A percentile compares a stretch with the other conserved stretches of the same genome.
Evolutionary conservation across 805 yeast genomes (phyloP).

Genomic region (Saccharomycopsis olivae): DNA sequence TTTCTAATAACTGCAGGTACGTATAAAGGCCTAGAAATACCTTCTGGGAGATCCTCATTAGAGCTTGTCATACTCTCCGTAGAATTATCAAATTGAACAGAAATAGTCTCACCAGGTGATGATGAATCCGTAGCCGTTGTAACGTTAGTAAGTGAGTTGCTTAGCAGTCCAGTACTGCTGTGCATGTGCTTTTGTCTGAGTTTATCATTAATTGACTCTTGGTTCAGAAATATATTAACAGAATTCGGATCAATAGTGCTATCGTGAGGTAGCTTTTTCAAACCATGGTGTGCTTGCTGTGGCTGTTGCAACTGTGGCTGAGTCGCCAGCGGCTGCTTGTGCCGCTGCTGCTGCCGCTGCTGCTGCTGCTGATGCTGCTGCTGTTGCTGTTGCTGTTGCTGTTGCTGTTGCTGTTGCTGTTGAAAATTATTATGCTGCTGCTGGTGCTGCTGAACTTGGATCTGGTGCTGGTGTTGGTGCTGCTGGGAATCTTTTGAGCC

Average conservation of each 20-base stretch:
- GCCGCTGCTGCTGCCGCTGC: slow-evolving; percentile 5
- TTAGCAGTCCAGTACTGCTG: background rate
- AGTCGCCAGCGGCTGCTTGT: background rate
- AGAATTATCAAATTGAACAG: background rate
- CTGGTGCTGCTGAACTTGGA: background rate
- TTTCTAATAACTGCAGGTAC: slow-evolving; percentile 46
- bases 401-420: background rate
- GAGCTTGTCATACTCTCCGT: background rate
- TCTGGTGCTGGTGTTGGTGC: background rate
- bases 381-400: background rate
- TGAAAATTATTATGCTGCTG: background rate
- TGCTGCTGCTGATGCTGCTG: background rate
- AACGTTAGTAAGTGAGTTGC: background rate
- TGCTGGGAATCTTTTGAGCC: background rate
- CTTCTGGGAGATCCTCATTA: slow-evolving; percentile 16
- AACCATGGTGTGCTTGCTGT: background rate
- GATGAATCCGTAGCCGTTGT: background rate
- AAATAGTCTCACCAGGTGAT: too few relatives aligned
- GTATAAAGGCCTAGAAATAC: slow-evolving; percentile 40
- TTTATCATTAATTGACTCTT: slow-evolving; percentile 9
- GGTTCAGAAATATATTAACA: slow-evolving; percentile 13
- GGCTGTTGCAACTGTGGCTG: background rate
- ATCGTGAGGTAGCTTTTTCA: background rate
- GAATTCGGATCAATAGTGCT: slow-evolving; percentile 3
- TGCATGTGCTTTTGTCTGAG: background rate